A percentile compares a stretch with the other conserved stretches of the same genome.
Conservation (phyloP, 1,284 basidiomycete species). For the Leucoagaricus sp. region DNA sequence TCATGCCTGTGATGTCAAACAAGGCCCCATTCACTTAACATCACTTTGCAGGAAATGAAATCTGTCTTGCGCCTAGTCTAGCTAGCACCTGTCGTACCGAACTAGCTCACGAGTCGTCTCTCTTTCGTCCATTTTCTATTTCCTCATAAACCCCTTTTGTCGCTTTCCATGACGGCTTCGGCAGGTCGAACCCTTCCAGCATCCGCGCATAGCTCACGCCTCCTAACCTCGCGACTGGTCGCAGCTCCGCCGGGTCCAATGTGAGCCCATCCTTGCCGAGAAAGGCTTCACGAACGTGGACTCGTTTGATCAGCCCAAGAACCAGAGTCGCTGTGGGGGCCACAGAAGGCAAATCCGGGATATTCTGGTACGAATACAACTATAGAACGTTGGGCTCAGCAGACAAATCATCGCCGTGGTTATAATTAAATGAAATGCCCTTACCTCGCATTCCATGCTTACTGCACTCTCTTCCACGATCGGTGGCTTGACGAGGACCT, state of each 20-base stretch:
- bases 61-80: background rate
- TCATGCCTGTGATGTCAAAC: slow-evolving; percentile 9
- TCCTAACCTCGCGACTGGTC: slow-evolving; percentile 65
- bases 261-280: slow-evolving; percentile 47
- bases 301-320: slow-evolving; percentile 63
- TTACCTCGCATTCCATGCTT: slow-evolving; percentile 71
- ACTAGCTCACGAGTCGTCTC: background rate
- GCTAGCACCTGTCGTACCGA: background rate
- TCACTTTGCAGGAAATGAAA: background rate
- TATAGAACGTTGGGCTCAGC: slow-evolving; percentile 26
- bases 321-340: slow-evolving; percentile 55
- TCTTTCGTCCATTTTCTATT: background rate
- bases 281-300: slow-evolving; percentile 61
- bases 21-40: slow-evolving; percentile 2
- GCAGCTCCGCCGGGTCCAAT: slow-evolving; percentile 61
- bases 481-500: slow-evolving; percentile 58
- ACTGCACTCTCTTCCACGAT: slow-evolving; percentile 74
- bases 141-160: slow-evolving; percentile 20
- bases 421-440: slow-evolving; percentile 17
- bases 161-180: slow-evolving; percentile 57
- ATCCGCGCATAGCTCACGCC: slow-evolving; percentile 59
- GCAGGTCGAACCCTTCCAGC: slow-evolving; percentile 57
- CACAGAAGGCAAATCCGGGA: slow-evolving; percentile 43
- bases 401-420: slow-evolving; percentile 6
- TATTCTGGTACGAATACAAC: slow-evolving; percentile 59